Percentiles rank a stretch among this genome's conserved stretches.
These are phyloP conservation scores for Eutrema salsugineum DNA, from an alignment of 441 rosid species.

Conservation along the genomic window DNA sequence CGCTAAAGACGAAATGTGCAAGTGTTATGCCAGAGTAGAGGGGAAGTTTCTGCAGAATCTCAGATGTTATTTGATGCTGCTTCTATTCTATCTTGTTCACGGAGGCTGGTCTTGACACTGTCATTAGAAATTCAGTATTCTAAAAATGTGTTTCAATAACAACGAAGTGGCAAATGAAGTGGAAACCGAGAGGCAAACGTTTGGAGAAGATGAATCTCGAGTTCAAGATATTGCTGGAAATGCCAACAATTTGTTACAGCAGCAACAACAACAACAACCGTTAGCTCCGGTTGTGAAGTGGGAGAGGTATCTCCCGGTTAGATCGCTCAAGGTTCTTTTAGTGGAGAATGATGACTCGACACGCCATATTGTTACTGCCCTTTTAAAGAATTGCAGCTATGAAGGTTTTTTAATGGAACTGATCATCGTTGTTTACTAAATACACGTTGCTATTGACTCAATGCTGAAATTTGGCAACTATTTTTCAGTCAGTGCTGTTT, in stretches of 20 bases:
- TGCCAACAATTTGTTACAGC: slow-evolving; percentile 41
- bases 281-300: slow-evolving; percentile 45
- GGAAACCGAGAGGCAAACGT: slow-evolving; percentile 35
- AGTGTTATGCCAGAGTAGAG: slow-evolving; percentile 25
- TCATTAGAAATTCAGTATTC: slow-evolving; percentile 14
- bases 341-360: slow-evolving; percentile 85
- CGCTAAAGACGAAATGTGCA: slow-evolving; percentile 18
- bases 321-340: slow-evolving; percentile 78
- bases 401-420: slow-evolving; percentile 47
- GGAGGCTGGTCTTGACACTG: slow-evolving; percentile 35
- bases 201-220: slow-evolving; percentile 43
- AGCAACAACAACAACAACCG: slow-evolving; percentile 42
- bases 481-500: slow-evolving; percentile 55
- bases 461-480: slow-evolving; percentile 11
- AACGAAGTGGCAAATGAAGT: slow-evolving; percentile 41
- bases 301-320: slow-evolving; percentile 76
- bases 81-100: slow-evolving; percentile 38
- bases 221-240: slow-evolving; percentile 28
- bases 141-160: slow-evolving; percentile 38
- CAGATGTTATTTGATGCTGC: slow-evolving; percentile 30
- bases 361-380: slow-evolving; percentile 71
- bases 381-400: slow-evolving; percentile 80
- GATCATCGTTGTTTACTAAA: slow-evolving; percentile 2
- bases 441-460: not conserved
- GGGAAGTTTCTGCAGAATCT: slow-evolving; percentile 19